Evolutionary conservation across 2,329 filamentous ascomycete species (phyloP).

Genomic region (Penicillium decumbens): DNA sequence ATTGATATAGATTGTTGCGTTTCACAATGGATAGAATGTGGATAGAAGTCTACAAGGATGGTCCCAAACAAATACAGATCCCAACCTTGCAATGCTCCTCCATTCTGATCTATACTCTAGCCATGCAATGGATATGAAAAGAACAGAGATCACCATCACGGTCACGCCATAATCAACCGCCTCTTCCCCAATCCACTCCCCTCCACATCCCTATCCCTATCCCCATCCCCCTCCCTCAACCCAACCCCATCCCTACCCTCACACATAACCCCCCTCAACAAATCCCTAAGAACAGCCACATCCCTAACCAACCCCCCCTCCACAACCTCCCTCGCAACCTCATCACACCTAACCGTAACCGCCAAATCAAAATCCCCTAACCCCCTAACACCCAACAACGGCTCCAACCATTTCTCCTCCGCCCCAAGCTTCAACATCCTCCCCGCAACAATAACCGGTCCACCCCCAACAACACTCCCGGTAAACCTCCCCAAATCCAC

Average conservation of each 20-base stretch:
- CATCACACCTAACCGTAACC: constrained; percentile 33
- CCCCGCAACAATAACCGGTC: constrained; percentile 16
- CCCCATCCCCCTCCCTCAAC: neutral
- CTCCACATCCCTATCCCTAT: constrained; percentile 2
- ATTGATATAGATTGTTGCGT: too few relatives aligned
- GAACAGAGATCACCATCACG: too few relatives aligned
- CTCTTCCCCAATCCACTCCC: neutral
- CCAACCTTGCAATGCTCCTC: too few relatives aligned
- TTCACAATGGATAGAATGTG: too few relatives aligned
- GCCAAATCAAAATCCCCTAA: constrained; percentile 31
- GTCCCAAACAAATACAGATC: too few relatives aligned
- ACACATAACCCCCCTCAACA: constrained; percentile 26
- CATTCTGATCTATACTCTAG: too few relatives aligned
- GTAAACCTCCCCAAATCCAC: constrained; percentile 34
- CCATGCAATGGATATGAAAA: too few relatives aligned
- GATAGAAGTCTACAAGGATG: too few relatives aligned
- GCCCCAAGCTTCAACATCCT: constrained; percentile 25
- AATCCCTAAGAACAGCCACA: constrained; percentile 25
- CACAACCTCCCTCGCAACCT: constrained; percentile 23
- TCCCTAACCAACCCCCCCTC: constrained; percentile 27
- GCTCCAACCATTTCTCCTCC: constrained; percentile 28
- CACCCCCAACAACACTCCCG: constrained; percentile 11
- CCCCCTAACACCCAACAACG: constrained; percentile 28
- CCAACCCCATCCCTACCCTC: constrained; percentile 8
- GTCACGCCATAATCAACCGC: constrained; percentile 6